Conservation (phyloP, 179 eudicot genomes). For the Monotropa hypopitys region DNA sequence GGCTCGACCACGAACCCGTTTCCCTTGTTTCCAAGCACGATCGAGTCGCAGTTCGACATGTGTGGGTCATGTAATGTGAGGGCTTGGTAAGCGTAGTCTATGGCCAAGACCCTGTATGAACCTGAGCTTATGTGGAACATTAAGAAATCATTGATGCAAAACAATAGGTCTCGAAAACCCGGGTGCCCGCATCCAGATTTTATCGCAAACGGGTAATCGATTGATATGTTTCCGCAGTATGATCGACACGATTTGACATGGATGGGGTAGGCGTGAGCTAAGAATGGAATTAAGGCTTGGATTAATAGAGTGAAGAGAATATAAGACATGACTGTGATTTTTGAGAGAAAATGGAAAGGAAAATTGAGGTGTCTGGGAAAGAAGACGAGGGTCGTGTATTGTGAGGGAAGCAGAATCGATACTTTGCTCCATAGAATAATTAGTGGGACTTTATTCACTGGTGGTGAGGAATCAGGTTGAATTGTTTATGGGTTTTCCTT, state of each 20-base stretch:
- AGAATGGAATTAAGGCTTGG: slow-evolving; percentile 6
- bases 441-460: slow-evolving; percentile 11
- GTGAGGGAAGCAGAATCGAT: slow-evolving; percentile 16
- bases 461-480: slow-evolving; percentile 22
- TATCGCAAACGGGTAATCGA: slow-evolving; percentile 65
- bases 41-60: slow-evolving; percentile 62
- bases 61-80: slow-evolving; percentile 77
- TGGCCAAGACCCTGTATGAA: slow-evolving; percentile 67
- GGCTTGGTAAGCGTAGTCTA: slow-evolving; percentile 69
- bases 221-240: slow-evolving; percentile 64
- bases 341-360: background rate
- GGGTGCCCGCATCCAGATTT: slow-evolving; percentile 82
- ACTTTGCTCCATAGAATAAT: slow-evolving; percentile 42
- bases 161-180: slow-evolving; percentile 61
- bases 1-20: slow-evolving; percentile 80
- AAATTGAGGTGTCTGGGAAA: background rate
- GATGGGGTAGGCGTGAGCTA: slow-evolving; percentile 19
- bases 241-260: slow-evolving; percentile 46
- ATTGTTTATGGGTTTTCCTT: slow-evolving; percentile 24
- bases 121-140: slow-evolving; percentile 89
- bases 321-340: slow-evolving; percentile 17
- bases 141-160: slow-evolving; percentile 67
- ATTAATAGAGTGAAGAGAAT: slow-evolving; percentile 8
- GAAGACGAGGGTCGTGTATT: background rate
- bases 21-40: slow-evolving; percentile 50